Evolutionary conservation across 2,329 filamentous ascomycete species (phyloP).

Genomic region (Zasmidium cellare): DNA sequence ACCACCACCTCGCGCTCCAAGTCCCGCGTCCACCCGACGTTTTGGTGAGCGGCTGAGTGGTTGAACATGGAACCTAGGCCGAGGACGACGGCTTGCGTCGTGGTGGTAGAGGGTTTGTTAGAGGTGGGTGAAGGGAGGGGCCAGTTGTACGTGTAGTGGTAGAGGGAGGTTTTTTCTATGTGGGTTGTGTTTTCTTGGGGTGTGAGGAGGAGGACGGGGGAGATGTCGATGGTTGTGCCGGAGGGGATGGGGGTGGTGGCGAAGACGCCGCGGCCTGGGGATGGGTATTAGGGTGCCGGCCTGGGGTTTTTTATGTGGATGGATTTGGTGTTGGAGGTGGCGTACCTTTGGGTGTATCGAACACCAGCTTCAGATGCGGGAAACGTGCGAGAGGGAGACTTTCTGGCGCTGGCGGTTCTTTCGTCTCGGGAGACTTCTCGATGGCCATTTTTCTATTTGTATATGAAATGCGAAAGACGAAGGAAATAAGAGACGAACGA

Average conservation of each 20-base stretch:
- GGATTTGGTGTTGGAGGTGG: background rate
- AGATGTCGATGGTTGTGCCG: constrained; percentile 53
- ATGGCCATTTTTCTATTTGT: background rate
- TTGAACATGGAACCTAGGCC: constrained; percentile 62
- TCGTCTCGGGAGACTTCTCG: background rate
- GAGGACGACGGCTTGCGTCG: constrained; percentile 54
- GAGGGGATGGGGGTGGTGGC: constrained; percentile 48
- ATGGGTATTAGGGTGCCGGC: background rate
- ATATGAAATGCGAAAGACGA: background rate
- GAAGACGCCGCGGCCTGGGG: constrained; percentile 56
- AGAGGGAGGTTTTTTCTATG: constrained; percentile 52
- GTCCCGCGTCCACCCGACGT: constrained; percentile 58
- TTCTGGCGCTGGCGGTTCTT: background rate
- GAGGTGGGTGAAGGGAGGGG: constrained; percentile 33
- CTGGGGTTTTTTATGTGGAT: too few species aligned
- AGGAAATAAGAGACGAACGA: background rate
- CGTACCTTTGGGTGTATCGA: constrained; percentile 54
- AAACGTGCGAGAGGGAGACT: constrained; percentile 40
- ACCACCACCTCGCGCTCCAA: constrained; percentile 46
- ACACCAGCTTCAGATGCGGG: constrained; percentile 44
- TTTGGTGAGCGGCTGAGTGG: constrained; percentile 53
- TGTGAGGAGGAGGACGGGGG: constrained; percentile 53
- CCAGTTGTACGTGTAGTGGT: constrained; percentile 60
- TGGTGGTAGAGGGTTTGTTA: constrained; percentile 15
- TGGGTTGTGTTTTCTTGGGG: constrained; percentile 50